Percentiles rank a stretch among this genome's conserved stretches.
Evolutionary conservation across 345 rosid genomes (phyloP).

Genomic region (Eutrema heterophyllum): DNA sequence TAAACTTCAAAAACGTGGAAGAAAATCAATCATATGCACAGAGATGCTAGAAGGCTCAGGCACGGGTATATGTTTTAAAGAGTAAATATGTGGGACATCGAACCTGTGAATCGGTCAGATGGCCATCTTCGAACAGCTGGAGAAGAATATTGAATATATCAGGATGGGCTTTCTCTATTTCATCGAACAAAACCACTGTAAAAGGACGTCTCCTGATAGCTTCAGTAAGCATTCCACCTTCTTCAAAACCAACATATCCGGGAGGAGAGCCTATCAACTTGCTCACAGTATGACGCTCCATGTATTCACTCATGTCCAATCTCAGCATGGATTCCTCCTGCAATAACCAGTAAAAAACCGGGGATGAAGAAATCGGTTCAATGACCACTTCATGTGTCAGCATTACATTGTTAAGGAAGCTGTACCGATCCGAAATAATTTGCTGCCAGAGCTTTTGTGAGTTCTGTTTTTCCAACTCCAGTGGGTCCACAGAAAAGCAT

Average conservation of each 20-base stretch:
- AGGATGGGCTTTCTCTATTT: conserved; percentile 93
- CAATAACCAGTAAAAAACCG: conserved; percentile 4
- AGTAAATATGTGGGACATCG: not conserved
- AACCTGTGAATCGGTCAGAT: conserved; percentile 98
- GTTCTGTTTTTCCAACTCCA: conserved; percentile 97
- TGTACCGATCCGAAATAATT: conserved; percentile 90
- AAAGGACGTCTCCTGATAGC: conserved; percentile 94
- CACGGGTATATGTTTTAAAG: not conserved
- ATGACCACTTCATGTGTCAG: not conserved
- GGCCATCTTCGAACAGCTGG: conserved; percentile 97
- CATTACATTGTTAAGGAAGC: conserved; percentile 15
- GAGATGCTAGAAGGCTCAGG: not conserved
- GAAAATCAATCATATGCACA: not conserved
- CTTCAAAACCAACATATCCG: conserved; percentile 89
- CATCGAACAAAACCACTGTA: conserved; percentile 81
- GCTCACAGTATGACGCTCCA: conserved; percentile 98
- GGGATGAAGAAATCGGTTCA: not conserved
- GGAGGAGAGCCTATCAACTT: conserved; percentile 96
- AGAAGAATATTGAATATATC: conserved; percentile 95
- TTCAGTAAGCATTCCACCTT: conserved; percentile 93
- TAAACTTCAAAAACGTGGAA: not conserved
- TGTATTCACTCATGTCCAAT: conserved; percentile 98
- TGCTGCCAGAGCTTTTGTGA: conserved; percentile 83
- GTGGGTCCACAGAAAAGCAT: conserved; percentile 99
- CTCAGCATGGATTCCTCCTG: conserved; percentile 95